These are phyloP conservation scores for Salvia miltiorrhiza DNA, from an alignment of 257 asterid species.

Conservation along the genomic window DNA sequence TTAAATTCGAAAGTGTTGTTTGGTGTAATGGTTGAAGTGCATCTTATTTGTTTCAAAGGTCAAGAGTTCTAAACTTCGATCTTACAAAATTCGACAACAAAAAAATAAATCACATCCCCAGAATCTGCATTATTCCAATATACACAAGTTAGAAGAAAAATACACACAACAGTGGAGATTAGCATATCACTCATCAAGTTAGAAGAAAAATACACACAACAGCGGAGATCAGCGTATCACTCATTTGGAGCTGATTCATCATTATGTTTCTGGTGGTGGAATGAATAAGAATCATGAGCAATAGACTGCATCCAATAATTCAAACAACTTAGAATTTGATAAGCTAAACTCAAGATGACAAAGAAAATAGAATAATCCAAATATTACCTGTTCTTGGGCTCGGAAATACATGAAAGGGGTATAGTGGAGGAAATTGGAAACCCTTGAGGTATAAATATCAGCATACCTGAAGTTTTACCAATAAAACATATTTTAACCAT, in stretches of 20 bases:
- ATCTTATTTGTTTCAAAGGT: too few species aligned
- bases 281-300: constrained; percentile 70
- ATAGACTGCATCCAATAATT: constrained; percentile 53
- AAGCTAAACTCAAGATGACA: too few species aligned
- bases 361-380: too few species aligned
- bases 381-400: constrained; percentile 79
- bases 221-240: neutral
- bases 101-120: too few species aligned
- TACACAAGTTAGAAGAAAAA: too few species aligned
- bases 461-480: constrained; percentile 62
- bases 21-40: too few species aligned
- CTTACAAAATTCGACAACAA: too few species aligned
- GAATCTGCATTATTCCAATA: too few species aligned
- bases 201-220: neutral
- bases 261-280: constrained; percentile 26
- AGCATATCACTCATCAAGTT: neutral
- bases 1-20: too few species aligned
- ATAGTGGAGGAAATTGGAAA: constrained; percentile 84
- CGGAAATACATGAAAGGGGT: constrained; percentile 92
- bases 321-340: constrained; percentile 7
- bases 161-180: neutral
- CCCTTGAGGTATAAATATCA: constrained; percentile 88
- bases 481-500: neutral
- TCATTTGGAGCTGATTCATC: constrained; percentile 10
- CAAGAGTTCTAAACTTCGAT: too few species aligned